Evolutionary conservation across 768 basidiomycete genomes (phyloP), one percentile per base, ranked within the genome.

Genomic region (Suillus alpinus): DNA sequence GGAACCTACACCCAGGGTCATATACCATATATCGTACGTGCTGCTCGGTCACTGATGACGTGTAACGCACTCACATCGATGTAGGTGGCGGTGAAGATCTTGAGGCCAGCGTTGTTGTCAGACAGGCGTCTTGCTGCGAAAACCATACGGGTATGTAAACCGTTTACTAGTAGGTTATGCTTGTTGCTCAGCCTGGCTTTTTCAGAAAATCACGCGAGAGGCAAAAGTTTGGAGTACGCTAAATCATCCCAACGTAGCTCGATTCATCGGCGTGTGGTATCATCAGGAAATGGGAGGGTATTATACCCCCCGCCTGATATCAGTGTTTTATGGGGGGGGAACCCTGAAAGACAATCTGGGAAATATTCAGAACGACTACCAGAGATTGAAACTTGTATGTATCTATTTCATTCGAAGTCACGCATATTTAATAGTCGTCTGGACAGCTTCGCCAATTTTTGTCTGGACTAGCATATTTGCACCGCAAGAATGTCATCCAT

Each of bases 161-260:
- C 26, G 0, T 55, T 39, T 16, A 10, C 16, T 29, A 16, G 3
- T 18, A 3, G 2, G 8, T 39, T 12, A 39, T 55, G 16, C 23
- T 39, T 39, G 37, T 55, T 18, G 12, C 16, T 39, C 6, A 55
- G 23, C 23, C 16, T 55, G 13, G 3, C 18, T 50, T n/a, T 37
- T 14, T 26, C 53, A 73, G 72, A 70, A 70, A 64, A 63, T 73
- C 26, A 50, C 64, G 18, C 67, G 71, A 49, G 70, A 72, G 62
- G 71, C 63, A 44, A 68, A 67, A 43, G 62, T 72, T 20, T 72
- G 71, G 71, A 57, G 65, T 44, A 60, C 62, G 1, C 41, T 72
- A 46, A 32, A 56, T 23, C 67, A 73, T 29, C 59, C 58, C 23
- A 70, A 70, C 34, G 55, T 74, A 40, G 66, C 64, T 16, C 69